Evolutionary conservation across 352 stramenopile genomes (phyloP).

Genomic region (Pythium rhizo-oryzae): DNA sequence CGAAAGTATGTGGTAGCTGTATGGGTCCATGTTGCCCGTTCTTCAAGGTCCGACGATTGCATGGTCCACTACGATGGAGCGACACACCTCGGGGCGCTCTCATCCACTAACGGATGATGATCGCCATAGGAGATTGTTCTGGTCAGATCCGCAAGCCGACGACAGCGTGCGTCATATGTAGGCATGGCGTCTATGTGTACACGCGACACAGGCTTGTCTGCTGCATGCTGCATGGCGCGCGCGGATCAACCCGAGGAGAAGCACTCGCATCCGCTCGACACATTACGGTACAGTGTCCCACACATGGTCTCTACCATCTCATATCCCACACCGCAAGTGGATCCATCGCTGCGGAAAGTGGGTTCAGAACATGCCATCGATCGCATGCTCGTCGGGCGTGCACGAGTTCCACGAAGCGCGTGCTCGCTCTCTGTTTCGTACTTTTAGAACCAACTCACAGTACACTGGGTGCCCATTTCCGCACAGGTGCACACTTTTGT

Average conservation of each 20-base stretch:
- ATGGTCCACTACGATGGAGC: slow-evolving; percentile 4
- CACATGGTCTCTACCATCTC: slow-evolving; percentile 17
- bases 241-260: not conserved
- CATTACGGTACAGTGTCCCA: slow-evolving; percentile 8
- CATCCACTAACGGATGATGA: not conserved
- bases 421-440: not conserved
- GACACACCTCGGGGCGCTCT: not conserved
- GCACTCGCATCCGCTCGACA: not conserved
- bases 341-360: not conserved
- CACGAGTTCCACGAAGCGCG: not conserved
- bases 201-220: not conserved
- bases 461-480: not conserved
- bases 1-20: not conserved
- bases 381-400: not conserved
- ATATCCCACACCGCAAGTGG: slow-evolving; percentile 8
- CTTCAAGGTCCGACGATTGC: slow-evolving; percentile 3
- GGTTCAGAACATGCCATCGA: slow-evolving; percentile 1
- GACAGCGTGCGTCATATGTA: slow-evolving; percentile 2
- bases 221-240: not conserved
- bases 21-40: slow-evolving; percentile 7
- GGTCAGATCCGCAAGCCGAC: not conserved
- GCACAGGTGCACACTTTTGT: not conserved
- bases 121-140: not conserved
- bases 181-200: not conserved
- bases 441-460: not conserved